A percentile compares a stretch with the other conserved stretches of the same genome.
Evolutionary conservation across 2,329 filamentous ascomycete genomes (phyloP).

Genomic region (Plenodomus tracheiphilus): DNA sequence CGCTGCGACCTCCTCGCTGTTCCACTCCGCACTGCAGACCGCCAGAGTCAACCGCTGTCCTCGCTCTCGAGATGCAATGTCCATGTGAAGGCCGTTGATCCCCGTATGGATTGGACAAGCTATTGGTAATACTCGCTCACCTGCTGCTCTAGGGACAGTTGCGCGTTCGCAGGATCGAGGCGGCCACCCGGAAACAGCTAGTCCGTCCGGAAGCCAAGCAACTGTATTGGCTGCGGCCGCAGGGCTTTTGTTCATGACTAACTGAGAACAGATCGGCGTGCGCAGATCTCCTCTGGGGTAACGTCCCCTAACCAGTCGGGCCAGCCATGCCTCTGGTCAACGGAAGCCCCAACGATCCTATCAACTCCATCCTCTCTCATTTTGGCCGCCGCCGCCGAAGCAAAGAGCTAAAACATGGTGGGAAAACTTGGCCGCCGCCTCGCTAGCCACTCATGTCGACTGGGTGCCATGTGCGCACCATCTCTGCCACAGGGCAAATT

Average conservation of each 20-base stretch:
- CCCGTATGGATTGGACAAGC: slow-evolving; percentile 10
- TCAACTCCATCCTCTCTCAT: slow-evolving; percentile 6
- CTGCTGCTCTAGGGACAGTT: slow-evolving; percentile 14
- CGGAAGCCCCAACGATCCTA: slow-evolving; percentile 13
- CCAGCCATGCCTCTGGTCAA: slow-evolving; percentile 10
- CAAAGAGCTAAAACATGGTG: slow-evolving; percentile 6
- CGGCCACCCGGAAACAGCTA: slow-evolving; percentile 16
- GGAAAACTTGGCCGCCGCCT: slow-evolving; percentile 7
- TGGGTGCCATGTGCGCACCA: slow-evolving; percentile 7
- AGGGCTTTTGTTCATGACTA: slow-evolving; percentile 12
- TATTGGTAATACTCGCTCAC: slow-evolving; percentile 17
- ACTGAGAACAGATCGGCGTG: slow-evolving; percentile 2
- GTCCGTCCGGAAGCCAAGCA: slow-evolving; percentile 13
- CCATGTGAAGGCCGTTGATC: slow-evolving; percentile 27
- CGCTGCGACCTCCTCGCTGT: not conserved
- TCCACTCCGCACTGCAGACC: not conserved
- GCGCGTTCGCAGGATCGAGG: slow-evolving; percentile 16
- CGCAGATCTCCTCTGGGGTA: slow-evolving; percentile 8
- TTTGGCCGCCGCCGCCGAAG: slow-evolving; percentile 9
- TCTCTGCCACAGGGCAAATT: not conserved
- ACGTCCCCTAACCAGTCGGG: slow-evolving; percentile 7
- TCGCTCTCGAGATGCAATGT: not conserved
- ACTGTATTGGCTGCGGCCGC: slow-evolving; percentile 17
- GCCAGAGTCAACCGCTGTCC: not conserved
- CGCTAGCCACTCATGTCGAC: slow-evolving; percentile 14